Conservation (phyloP, 2,329 filamentous ascomycete genomes). For the Colletotrichum tabaci region DNA sequence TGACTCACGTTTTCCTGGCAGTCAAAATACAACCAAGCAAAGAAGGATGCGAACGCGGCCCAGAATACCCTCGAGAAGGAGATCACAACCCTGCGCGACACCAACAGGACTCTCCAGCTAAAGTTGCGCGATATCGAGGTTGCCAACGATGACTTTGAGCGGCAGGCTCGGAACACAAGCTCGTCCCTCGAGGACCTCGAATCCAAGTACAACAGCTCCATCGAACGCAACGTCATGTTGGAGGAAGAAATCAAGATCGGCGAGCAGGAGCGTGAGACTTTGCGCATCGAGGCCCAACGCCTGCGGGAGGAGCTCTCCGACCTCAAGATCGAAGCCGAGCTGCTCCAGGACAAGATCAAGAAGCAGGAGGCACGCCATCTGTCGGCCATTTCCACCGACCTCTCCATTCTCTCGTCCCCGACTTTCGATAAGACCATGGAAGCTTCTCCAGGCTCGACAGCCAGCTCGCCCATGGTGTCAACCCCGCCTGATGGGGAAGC, state of each 20-base stretch:
- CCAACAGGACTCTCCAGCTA: constrained; percentile 85
- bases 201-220: constrained; percentile 95
- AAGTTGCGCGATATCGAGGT: constrained; percentile 95
- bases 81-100: constrained; percentile 90
- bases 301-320: constrained; percentile 93
- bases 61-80: constrained; percentile 95
- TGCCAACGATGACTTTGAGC: constrained; percentile 97
- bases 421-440: constrained; percentile 81
- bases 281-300: constrained; percentile 92
- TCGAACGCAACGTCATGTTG: constrained; percentile 92
- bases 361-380: constrained; percentile 74
- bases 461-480: constrained; percentile 90
- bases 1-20: constrained; percentile 54
- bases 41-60: constrained; percentile 86
- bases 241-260: constrained; percentile 94
- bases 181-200: constrained; percentile 97
- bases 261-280: constrained; percentile 89
- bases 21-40: constrained; percentile 97
- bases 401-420: constrained; percentile 77
- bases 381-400: constrained; percentile 72
- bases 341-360: constrained; percentile 93
- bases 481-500: constrained; percentile 78
- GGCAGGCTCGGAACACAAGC: constrained; percentile 94
- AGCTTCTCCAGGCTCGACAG: constrained; percentile 84
- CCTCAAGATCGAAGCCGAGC: constrained; percentile 94